Evolutionary conservation across 345 rosid species (phyloP), one percentile per base, ranked within the genome.

Genomic region (Citrus cavaleriei): DNA sequence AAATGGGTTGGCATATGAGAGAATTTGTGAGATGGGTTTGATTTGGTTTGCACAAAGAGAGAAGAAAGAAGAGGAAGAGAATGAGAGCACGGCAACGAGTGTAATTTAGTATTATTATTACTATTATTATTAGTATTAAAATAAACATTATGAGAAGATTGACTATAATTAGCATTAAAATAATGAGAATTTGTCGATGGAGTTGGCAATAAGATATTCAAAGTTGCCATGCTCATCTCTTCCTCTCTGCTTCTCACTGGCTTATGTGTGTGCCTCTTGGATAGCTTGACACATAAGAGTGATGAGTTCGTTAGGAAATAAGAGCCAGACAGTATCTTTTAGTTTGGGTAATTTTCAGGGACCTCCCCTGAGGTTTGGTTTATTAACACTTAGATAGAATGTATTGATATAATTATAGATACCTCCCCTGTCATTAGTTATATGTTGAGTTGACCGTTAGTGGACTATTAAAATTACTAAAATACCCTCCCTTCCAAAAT

Each of bases 141-240:
- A 35, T 21, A 37, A 63, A 49, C 35, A 35, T 49, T 61, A 46
- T 55, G 27, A 83, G 4, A 22, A 75, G 38, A 9, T 19, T 34
- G 18, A 82, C 24, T 13, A 28, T 75, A 9, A 80, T 28, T 62
- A 64, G 54, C 21, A 68, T 27, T 7, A 82, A 68, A 60, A 83
- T 38, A 82, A 25, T 25, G 69, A 14, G 32, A 80, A 75, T 74
- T 84, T 35, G 67, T 75, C 51, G 85, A 70, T 69, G 88, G 87
- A 78, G 81, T 81, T 63, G 89, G 84, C 27, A 86, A 83, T 54
- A 82, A 75, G 78, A 77, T 82, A 68, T 82, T 85, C 77, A 84
- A 75, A 69, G 89, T 81, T 63, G 93, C 86, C 79, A 86, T 90
- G 80, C 72, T 80, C 77, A 25, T 38, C 37, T 5, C 14, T 62